Conservation (phyloP, 306 rosid species). For the Malus sylvestris region DNA sequence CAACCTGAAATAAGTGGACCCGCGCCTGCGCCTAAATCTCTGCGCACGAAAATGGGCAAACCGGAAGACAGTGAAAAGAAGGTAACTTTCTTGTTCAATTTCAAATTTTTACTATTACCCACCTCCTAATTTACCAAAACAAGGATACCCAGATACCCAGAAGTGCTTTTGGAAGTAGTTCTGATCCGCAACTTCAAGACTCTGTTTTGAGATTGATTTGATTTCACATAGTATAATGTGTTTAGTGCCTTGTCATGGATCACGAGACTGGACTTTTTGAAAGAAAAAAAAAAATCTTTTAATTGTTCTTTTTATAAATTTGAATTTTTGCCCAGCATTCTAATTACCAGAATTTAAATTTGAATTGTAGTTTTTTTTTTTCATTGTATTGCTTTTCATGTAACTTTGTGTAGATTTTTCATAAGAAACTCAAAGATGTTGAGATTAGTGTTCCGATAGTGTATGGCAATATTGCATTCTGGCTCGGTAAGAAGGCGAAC, state of each 20-base stretch:
- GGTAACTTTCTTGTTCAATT: slow-evolving; percentile 31
- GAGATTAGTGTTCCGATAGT: slow-evolving; percentile 73
- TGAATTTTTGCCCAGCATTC: neutral
- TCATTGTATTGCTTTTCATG: slow-evolving; percentile 20
- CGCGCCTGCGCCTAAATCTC: slow-evolving; percentile 34
- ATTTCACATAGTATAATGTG: neutral
- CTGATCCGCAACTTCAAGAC: slow-evolving; percentile 1
- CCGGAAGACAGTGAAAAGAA: slow-evolving; percentile 57
- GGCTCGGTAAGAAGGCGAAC: slow-evolving; percentile 88
- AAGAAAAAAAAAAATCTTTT: neutral
- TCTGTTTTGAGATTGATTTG: slow-evolving; percentile 14
- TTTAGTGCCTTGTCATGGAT: neutral
- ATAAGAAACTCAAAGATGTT: slow-evolving; percentile 58
- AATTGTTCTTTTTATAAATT: neutral
- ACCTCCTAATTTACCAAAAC: slow-evolving; percentile 10
- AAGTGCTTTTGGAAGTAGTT: neutral
- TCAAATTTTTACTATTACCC: slow-evolving; percentile 20
- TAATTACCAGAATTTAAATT: neutral
- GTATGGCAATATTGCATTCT: slow-evolving; percentile 72
- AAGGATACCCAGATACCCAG: slow-evolving; percentile 9
- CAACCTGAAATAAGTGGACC: slow-evolving; percentile 42
- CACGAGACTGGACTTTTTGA: neutral
- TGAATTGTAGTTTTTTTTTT: neutral
- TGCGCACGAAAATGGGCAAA: slow-evolving; percentile 46
- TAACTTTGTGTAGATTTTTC: slow-evolving; percentile 46